A percentile compares a stretch with the other conserved stretches of the same genome.
Conservation (phyloP, 495 filamentous ascomycete species). For the Emericellopsis terricola region DNA sequence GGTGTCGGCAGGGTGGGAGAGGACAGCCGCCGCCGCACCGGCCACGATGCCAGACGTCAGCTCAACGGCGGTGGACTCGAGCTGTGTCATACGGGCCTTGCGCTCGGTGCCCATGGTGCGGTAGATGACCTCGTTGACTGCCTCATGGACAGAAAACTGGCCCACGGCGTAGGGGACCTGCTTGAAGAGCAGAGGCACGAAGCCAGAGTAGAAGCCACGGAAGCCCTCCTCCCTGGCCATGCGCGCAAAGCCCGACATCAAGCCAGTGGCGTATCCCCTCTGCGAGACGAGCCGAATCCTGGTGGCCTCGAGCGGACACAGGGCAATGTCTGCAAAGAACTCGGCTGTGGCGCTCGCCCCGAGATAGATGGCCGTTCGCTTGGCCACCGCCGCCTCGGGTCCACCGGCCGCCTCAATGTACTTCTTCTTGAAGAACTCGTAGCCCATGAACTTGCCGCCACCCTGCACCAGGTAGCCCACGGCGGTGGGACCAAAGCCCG, state of each 20-base stretch:
- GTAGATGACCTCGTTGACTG: conserved; percentile 15
- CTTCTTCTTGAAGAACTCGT: conserved; percentile 70
- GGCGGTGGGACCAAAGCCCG: conserved; percentile 55
- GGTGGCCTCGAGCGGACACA: conserved; percentile 63
- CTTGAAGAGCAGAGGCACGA: conserved; percentile 62
- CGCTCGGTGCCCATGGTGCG: conserved; percentile 14
- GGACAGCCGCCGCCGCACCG: conserved; percentile 70
- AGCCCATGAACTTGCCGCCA: conserved; percentile 63
- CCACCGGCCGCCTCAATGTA: conserved; percentile 42
- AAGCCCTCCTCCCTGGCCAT: conserved; percentile 52
- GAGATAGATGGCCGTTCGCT: conserved; percentile 59
- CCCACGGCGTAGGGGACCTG: conserved; percentile 30
- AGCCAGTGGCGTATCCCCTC: conserved; percentile 69
- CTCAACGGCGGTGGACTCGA: conserved; percentile 52
- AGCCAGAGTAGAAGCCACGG: conserved; percentile 61
- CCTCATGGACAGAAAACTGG: conserved; percentile 18
- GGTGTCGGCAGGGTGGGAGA: conserved; percentile 80
- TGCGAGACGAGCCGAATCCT: conserved; percentile 89
- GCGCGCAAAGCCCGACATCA: conserved; percentile 61
- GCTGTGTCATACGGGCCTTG: conserved; percentile 12
- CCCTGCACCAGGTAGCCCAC: conserved; percentile 65
- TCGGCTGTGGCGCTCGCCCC: conserved; percentile 53
- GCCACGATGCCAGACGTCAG: conserved; percentile 68
- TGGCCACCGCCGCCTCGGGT: conserved; percentile 43
- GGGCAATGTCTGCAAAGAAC: conserved; percentile 63